These are phyloP conservation scores for Acmispon strigosus DNA, from an alignment of 306 rosid species.

Conservation along the genomic window DNA sequence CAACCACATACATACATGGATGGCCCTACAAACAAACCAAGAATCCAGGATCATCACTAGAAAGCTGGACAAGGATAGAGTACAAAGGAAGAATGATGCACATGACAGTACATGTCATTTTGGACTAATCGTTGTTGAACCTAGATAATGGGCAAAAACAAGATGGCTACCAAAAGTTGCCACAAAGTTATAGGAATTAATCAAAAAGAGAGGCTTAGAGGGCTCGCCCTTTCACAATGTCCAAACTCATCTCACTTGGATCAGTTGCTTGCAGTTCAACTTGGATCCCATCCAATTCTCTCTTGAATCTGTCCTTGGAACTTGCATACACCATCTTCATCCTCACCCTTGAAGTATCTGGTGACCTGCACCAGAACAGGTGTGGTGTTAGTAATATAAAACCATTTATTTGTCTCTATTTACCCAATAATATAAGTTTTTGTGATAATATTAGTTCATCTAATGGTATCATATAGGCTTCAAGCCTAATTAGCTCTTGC, in stretches of 20 bases:
- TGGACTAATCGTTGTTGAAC: conserved; percentile 18
- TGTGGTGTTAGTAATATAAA: too few species aligned
- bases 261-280: conserved; percentile 87
- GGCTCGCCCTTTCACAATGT: conserved; percentile 67
- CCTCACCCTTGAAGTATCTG: conserved; percentile 74
- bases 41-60: conserved; percentile 10
- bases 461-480: too few species aligned
- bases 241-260: conserved; percentile 89
- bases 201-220: conserved; percentile 22
- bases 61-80: conserved; percentile 3
- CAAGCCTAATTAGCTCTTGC: too few species aligned
- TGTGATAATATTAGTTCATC: too few species aligned
- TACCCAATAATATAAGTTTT: too few species aligned
- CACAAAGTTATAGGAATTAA: conserved; percentile 2
- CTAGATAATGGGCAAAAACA: conserved; percentile 11
- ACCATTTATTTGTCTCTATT: too few species aligned
- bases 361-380: conserved; percentile 53
- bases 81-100: conserved; percentile 20
- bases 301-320: conserved; percentile 85
- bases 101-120: conserved; percentile 14
- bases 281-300: conserved; percentile 85
- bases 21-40: conserved; percentile 18
- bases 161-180: conserved; percentile 16
- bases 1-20: not conserved
- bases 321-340: conserved; percentile 95